Base-by-base conservation (phyloP, 2,329 filamentous ascomycete genomes). In the Phaeosphaeria sp. region DNA sequence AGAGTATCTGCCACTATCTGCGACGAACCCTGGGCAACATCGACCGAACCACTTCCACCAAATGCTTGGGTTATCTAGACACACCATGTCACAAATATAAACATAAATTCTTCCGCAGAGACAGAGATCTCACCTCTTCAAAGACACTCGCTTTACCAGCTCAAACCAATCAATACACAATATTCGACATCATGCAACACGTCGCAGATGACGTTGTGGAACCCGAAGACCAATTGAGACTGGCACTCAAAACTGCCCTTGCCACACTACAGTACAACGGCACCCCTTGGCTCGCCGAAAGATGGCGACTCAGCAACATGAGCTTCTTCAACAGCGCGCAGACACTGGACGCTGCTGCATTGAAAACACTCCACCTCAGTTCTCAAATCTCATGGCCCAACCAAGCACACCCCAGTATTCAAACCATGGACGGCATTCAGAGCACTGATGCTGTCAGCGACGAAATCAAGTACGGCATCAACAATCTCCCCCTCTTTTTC, bases 1-100 rank as follows among this genome's bases (percentile, higher is more conserved):
- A 64, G 17, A 67, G 66, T 50, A 64, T 71, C 4, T 72, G 67
- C 39, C 54, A 62, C 20, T 68, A 71, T 27, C 23, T 72, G 9
- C 62, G 63, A 43, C 57, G 56, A 20, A 62, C 55, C 47, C 46
- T 66, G 15, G 55, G 57, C 20, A 22, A 53, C 13, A 47, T 54
- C 17, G 41, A 48, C 13, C 23, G 43, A 1, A 39, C 49, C 13
- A 3, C 54, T 10, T 33, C 44, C 15, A 58, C 48, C 0, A 58
- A 54, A 3, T 70, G 67, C 46, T 41, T 71, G 22, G 69, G 69
- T 0, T 72, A 70, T 33, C 54, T 72, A 4, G 66, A 70, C 46
- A 58, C 59, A 20, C 65, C 63, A 3, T 51, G 49, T 39, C 50
- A 63, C 2, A 50, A 59, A 50, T 68, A 66, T 50, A 62, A 56